A percentile compares a stretch with the other conserved stretches of the same genome.
These are phyloP conservation scores for Rhynchospora breviuscula DNA, from an alignment of 176 grass and related monocot genomes.

Conservation along the genomic window DNA sequence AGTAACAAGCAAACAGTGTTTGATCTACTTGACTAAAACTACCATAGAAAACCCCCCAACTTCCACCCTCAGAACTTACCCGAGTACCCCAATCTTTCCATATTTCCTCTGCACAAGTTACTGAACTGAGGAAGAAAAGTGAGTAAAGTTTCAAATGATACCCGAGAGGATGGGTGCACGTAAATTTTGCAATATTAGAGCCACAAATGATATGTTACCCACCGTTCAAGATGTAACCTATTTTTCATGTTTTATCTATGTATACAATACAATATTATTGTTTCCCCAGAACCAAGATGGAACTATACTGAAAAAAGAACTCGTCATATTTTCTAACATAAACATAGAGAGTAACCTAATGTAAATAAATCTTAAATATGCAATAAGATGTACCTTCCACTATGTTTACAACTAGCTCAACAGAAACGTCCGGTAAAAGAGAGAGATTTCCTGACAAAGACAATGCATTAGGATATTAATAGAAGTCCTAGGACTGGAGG, in stretches of 20 bases:
- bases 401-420: conserved; percentile 72
- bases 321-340: background rate
- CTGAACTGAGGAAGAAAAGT: background rate
- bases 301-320: background rate
- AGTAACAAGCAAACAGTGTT: background rate
- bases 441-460: conserved; percentile 53
- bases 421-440: conserved; percentile 64
- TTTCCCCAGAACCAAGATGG: background rate
- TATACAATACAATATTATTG: conserved; percentile 8
- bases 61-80: background rate
- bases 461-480: conserved; percentile 15
- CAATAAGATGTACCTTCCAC: conserved; percentile 60
- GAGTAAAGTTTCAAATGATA: background rate
- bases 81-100: background rate
- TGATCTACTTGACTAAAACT: background rate
- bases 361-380: conserved; percentile 5
- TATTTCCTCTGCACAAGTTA: background rate
- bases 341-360: background rate
- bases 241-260: background rate
- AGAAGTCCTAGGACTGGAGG: background rate
- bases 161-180: background rate
- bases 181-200: background rate
- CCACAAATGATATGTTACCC: background rate
- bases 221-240: background rate
- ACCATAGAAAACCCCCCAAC: background rate